These are phyloP conservation scores for Xylaria sp. DNA, from an alignment of 2,329 filamentous ascomycete genomes.

Conservation along the genomic window DNA sequence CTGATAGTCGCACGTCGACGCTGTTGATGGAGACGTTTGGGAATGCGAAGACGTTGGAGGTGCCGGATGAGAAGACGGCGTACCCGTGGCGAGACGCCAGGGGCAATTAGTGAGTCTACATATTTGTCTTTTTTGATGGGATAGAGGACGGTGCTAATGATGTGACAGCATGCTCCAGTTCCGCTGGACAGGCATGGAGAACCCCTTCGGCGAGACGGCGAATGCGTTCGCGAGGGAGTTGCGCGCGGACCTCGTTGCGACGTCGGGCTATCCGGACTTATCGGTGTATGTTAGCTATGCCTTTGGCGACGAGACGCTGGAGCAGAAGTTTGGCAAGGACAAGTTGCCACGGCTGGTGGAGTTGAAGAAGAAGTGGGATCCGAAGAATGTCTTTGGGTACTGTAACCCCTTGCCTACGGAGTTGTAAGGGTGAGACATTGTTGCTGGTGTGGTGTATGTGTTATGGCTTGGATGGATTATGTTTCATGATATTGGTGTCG, in stretches of 20 bases:
- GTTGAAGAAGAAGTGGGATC: slow-evolving; percentile 20
- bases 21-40: slow-evolving; percentile 17
- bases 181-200: background rate
- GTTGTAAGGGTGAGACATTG: background rate
- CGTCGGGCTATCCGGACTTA: background rate
- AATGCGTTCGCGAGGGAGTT: slow-evolving; percentile 12
- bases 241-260: background rate
- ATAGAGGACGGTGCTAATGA: background rate
- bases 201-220: slow-evolving; percentile 4
- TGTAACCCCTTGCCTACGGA: background rate
- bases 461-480: too few species aligned
- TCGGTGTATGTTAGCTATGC: slow-evolving; percentile 7
- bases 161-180: background rate
- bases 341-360: slow-evolving; percentile 9
- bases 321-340: slow-evolving; percentile 1
- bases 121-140: slow-evolving; percentile 1
- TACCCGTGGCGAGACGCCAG: slow-evolving; percentile 26
- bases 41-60: slow-evolving; percentile 12
- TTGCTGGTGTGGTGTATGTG: too few species aligned
- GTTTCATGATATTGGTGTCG: too few species aligned
- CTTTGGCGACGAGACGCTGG: slow-evolving; percentile 5
- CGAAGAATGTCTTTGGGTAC: slow-evolving; percentile 8
- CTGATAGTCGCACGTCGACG: slow-evolving; percentile 4
- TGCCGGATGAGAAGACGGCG: slow-evolving; percentile 21
- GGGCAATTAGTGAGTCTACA: background rate